Percentiles rank a stretch among this genome's conserved stretches.
These are phyloP conservation scores for Phalaenopsis aphrodite DNA, from an alignment of 106 monocot species.

Conservation along the genomic window DNA sequence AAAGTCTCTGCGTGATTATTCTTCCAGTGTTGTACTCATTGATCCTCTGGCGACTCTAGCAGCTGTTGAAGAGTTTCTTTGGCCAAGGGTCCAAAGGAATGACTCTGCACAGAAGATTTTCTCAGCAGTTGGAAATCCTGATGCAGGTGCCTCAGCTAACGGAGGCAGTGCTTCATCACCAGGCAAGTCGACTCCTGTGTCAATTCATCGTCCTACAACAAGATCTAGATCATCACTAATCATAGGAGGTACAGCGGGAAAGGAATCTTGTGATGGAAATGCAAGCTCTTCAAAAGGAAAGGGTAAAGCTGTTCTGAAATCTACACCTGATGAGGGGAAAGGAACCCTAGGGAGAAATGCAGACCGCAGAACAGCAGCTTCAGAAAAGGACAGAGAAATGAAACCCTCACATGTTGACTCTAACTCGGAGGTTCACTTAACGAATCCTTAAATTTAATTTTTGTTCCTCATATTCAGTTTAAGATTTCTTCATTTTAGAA, in stretches of 20 bases:
- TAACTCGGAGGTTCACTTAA: constrained; percentile 63
- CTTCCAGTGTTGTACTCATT: constrained; percentile 89
- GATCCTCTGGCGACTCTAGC: constrained; percentile 89
- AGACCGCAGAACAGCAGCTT: constrained; percentile 52
- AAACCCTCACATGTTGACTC: constrained; percentile 48
- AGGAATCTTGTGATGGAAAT: constrained; percentile 46
- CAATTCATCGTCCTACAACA: constrained; percentile 56
- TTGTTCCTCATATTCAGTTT: background rate
- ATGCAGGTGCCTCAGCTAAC: constrained; percentile 22
- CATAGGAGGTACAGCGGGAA: constrained; percentile 44
- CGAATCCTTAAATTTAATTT: background rate
- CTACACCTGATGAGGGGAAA: constrained; percentile 45
- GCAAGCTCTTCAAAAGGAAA: constrained; percentile 68
- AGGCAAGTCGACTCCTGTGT: constrained; percentile 38
- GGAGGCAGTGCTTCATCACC: constrained; percentile 41
- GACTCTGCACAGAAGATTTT: constrained; percentile 60
- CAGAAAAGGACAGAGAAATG: constrained; percentile 59
- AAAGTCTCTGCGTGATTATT: constrained; percentile 93
- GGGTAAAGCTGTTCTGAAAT: constrained; percentile 82
- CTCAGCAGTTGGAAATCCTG: constrained; percentile 37
- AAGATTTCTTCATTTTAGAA: background rate
- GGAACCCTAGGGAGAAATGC: constrained; percentile 74
- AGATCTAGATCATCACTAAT: constrained; percentile 63
- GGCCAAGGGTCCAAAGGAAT: constrained; percentile 80
- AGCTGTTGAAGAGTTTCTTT: constrained; percentile 92